Evolutionary conservation across 352 stramenopile species (phyloP).

Genomic region (Phytophthora uliginosa): DNA sequence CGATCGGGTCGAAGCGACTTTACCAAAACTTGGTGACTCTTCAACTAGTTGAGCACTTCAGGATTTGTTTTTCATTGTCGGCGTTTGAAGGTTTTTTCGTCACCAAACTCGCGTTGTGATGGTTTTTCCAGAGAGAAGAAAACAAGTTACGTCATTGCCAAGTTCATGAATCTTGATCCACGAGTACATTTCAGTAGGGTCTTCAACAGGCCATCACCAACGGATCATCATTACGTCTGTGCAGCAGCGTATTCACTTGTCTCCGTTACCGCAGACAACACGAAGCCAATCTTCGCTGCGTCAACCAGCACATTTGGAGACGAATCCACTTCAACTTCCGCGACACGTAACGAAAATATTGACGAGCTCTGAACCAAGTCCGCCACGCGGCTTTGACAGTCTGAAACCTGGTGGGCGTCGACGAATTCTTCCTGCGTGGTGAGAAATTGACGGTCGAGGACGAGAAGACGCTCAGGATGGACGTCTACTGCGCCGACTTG

Average conservation of each 20-base stretch:
- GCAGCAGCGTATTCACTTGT: neutral
- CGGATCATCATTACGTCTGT: neutral
- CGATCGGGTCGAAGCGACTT: neutral
- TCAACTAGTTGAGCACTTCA: neutral
- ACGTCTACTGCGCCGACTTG: slow-evolving; percentile 76
- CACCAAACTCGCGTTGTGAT: too few species aligned
- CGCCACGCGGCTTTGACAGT: slow-evolving; percentile 38
- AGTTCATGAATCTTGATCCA: neutral
- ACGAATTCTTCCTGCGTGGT: slow-evolving; percentile 79
- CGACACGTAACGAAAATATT: too few species aligned
- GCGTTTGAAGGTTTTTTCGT: too few species aligned
- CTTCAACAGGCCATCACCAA: neutral
- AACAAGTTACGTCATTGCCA: neutral
- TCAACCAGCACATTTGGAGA: neutral
- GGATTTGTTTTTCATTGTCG: neutral
- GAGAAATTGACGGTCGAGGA: slow-evolving; percentile 59
- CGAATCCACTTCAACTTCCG: slow-evolving; percentile 1
- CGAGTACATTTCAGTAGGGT: neutral
- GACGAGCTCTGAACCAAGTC: neutral
- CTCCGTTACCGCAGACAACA: neutral
- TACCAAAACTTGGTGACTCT: slow-evolving; percentile 11
- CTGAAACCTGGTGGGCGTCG: slow-evolving; percentile 72
- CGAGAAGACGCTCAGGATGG: slow-evolving; percentile 49
- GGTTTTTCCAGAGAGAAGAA: neutral
- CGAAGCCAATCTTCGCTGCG: slow-evolving; percentile 3